These are phyloP conservation scores for Leptodermis oblonga DNA, from an alignment of 257 asterid genomes.

Conservation along the genomic window DNA sequence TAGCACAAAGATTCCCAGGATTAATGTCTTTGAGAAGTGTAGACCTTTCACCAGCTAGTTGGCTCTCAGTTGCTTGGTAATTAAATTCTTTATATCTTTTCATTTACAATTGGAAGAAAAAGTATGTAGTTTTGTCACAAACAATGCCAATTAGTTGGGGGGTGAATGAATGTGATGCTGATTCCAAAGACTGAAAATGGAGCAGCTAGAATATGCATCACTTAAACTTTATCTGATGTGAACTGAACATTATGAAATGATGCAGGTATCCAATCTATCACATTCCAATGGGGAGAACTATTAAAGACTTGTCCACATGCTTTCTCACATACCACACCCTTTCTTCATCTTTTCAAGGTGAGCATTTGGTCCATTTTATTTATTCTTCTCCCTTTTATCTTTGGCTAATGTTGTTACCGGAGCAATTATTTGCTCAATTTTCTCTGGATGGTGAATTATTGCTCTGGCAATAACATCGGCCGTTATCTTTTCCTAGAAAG, in stretches of 20 bases:
- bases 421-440: too few species aligned
- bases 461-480: too few species aligned
- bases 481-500: too few species aligned
- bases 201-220: background rate
- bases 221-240: conserved; percentile 17
- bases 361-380: background rate
- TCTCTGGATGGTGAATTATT: too few species aligned
- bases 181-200: background rate
- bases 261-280: conserved; percentile 55
- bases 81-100: conserved; percentile 5
- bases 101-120: background rate
- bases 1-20: conserved; percentile 40
- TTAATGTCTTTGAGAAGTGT: conserved; percentile 47
- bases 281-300: conserved; percentile 50
- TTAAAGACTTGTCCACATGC: conserved; percentile 44
- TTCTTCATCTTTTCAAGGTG: conserved; percentile 56
- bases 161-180: background rate
- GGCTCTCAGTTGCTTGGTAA: conserved; percentile 58
- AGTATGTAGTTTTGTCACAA: too few species aligned
- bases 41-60: conserved; percentile 53
- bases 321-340: conserved; percentile 56
- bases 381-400: background rate
- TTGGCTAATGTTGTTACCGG: background rate
- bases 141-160: background rate
- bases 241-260: too few species aligned